phyloP scores from a whole-genome alignment of 2,329 filamentous ascomycete species.

The Podosphaera leucotricha region DNA sequence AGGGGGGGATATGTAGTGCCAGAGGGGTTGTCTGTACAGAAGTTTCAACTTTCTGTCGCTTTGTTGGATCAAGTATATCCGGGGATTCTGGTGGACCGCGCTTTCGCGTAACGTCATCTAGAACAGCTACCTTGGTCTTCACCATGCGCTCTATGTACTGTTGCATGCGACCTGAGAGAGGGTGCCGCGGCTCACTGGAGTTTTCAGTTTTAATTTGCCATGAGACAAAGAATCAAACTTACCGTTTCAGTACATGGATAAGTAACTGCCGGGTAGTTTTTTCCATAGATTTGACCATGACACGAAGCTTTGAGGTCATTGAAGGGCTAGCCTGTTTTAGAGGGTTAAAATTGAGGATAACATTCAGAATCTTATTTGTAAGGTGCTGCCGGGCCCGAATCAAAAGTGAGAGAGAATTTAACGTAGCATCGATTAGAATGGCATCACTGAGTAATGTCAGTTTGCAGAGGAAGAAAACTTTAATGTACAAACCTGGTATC shows the following conservation, averaged over 20 bases:
- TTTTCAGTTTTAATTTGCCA: conserved; percentile 8
- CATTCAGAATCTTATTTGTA: conserved; percentile 63
- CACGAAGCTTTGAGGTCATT: conserved; percentile 54
- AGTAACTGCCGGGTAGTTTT: conserved; percentile 71
- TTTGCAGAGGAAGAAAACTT: conserved; percentile 4
- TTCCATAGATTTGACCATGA: conserved; percentile 82
- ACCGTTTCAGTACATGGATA: conserved; percentile 62
- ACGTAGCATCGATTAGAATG: conserved; percentile 66
- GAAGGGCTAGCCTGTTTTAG: conserved; percentile 55
- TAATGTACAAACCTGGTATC: conserved; percentile 39
- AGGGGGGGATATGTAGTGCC: conserved; percentile 28
- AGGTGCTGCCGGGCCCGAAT: conserved; percentile 62
- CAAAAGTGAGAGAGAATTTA: conserved; percentile 69
- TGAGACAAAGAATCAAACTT: conserved; percentile 12
- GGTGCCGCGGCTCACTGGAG: conserved; percentile 53
- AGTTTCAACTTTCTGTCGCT: conserved; percentile 49
- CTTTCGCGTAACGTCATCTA: conserved; percentile 62
- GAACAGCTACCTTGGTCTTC: conserved; percentile 52
- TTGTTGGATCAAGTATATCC: conserved; percentile 51
- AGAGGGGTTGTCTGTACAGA: conserved; percentile 16
- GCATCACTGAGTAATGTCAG: conserved; percentile 44
- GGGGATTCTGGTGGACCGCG: conserved; percentile 46
- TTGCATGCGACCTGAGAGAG: conserved; percentile 55
- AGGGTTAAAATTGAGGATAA: conserved; percentile 79
- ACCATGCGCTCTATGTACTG: conserved; percentile 67